These are phyloP conservation scores for Colletotrichum neosansevieriae DNA, from an alignment of 2,329 filamentous ascomycete species.

Conservation along the genomic window DNA sequence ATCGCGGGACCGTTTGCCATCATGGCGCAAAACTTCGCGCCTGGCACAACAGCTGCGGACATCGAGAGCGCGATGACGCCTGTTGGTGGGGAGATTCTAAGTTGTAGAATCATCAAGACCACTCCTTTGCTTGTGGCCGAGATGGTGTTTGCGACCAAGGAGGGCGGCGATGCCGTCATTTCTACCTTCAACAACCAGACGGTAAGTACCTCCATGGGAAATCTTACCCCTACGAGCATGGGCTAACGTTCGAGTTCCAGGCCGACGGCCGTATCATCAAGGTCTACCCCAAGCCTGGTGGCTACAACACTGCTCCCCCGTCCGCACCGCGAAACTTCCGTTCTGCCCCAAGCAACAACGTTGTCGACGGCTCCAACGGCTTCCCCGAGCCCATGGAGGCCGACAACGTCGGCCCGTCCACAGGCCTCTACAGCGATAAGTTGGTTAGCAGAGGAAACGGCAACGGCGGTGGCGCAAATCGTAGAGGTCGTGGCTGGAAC, in stretches of 20 bases:
- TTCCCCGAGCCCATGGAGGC: conserved; percentile 63
- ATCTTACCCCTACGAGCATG: too few species aligned
- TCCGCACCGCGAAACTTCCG: conserved; percentile 47
- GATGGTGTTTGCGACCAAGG: conserved; percentile 78
- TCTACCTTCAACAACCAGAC: conserved; percentile 83
- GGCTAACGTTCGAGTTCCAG: conserved; percentile 50
- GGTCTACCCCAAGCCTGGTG: conserved; percentile 76
- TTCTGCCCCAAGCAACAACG: conserved; percentile 51
- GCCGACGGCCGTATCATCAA: conserved; percentile 81
- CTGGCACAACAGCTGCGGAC: conserved; percentile 83
- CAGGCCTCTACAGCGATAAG: conserved; percentile 65
- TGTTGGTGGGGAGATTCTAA: conserved; percentile 75
- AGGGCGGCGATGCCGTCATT: conserved; percentile 81
- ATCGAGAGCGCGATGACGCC: conserved; percentile 86
- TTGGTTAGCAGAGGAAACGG: conserved; percentile 46
- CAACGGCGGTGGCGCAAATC: conserved; percentile 26
- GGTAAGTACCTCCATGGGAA: conserved; percentile 58
- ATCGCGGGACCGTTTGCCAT: conserved; percentile 78
- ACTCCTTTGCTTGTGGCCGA: conserved; percentile 81
- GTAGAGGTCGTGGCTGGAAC: conserved; percentile 43
- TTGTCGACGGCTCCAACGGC: conserved; percentile 67
- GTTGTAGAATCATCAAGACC: conserved; percentile 76
- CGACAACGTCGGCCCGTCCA: conserved; percentile 44
- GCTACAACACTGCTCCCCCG: conserved; percentile 48
- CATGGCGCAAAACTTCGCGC: conserved; percentile 84